Evolutionary conservation across 768 basidiomycete genomes (phyloP).

Genomic region (Mycena venus): DNA sequence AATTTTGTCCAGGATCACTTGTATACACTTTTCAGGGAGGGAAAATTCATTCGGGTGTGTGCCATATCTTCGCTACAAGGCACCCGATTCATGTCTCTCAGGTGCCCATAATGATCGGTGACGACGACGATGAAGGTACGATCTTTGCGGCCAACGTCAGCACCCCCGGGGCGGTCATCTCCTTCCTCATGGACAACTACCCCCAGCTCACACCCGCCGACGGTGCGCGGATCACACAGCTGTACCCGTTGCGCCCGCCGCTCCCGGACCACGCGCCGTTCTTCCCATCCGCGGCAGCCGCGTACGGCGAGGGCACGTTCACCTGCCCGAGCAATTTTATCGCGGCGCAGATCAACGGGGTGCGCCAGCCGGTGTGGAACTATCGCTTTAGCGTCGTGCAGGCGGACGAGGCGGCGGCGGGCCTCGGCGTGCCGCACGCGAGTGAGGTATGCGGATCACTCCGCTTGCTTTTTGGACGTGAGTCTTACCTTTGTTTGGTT

Average conservation of each 20-base stretch:
- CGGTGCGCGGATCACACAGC: background rate
- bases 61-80: background rate
- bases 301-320: conserved; percentile 17
- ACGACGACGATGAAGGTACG: conserved; percentile 16
- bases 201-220: conserved; percentile 17
- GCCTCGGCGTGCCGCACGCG: conserved; percentile 16
- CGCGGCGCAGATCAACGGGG: conserved; percentile 8
- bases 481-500: background rate
- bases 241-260: conserved; percentile 16
- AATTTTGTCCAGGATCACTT: conserved; percentile 11
- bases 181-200: conserved; percentile 19
- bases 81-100: conserved; percentile 1
- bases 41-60: conserved; percentile 19
- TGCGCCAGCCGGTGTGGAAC: conserved; percentile 15
- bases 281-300: conserved; percentile 15
- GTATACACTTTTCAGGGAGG: conserved; percentile 17
- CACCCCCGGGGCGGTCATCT: conserved; percentile 10
- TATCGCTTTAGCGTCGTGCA: conserved; percentile 24
- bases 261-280: conserved; percentile 15
- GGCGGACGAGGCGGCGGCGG: conserved; percentile 14
- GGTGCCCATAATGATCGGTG: conserved; percentile 15
- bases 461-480: background rate
- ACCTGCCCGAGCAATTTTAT: conserved; percentile 24
- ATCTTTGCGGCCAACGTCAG: conserved; percentile 13
- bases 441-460: conserved; percentile 7